Evolutionary conservation across 352 stramenopile species (phyloP), one percentile per base, ranked within the genome.

Genomic region (Vaucheria bursata): DNA sequence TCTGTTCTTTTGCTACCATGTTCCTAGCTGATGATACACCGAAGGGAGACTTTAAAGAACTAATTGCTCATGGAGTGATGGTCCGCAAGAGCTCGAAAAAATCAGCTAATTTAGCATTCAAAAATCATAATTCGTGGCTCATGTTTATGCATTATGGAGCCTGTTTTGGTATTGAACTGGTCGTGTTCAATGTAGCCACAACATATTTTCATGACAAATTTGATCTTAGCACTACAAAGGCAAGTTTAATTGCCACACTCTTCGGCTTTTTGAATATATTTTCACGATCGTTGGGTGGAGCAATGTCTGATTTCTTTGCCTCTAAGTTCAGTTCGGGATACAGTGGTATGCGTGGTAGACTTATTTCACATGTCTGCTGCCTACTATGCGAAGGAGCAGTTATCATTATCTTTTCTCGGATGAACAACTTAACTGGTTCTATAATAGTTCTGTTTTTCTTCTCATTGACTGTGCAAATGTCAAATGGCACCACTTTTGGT

Each of bases 71-170:
- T 79, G 87, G 78, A 77, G 85, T 74, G 71, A 93, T 88, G 84
- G 83, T 29, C 84, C 87, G 37, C 18, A 80, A 80, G 45, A 67
- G 50, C 40, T 72, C 86, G 7, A 5, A 74, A 50, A 18, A 5
- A 50, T 5, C 8, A 7, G 8, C 29, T 8, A 8, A 71, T 92
- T 94, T 8, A 18, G 29, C 12, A 8, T 7, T 71, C 8, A 53
- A 71, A 8, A 18, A 8, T 25, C 12, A 8, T 8, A 53, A 71
- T n/a, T 71, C 32, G 5, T 91, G 92, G 82, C 85, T 97, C 65
- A 86, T 97, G 72, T 91, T 94, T 79, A 73, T 94, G 38, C 90
- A 96, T 73, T 97, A 98, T 83, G 92, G 86, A 4, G 88, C 89
- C 66, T 94, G 86, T 83, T 97, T 97, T 79, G 93, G 93, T 71